Conservation (phyloP, 805 yeast genomes). For the Komagataella mondaviorum region DNA sequence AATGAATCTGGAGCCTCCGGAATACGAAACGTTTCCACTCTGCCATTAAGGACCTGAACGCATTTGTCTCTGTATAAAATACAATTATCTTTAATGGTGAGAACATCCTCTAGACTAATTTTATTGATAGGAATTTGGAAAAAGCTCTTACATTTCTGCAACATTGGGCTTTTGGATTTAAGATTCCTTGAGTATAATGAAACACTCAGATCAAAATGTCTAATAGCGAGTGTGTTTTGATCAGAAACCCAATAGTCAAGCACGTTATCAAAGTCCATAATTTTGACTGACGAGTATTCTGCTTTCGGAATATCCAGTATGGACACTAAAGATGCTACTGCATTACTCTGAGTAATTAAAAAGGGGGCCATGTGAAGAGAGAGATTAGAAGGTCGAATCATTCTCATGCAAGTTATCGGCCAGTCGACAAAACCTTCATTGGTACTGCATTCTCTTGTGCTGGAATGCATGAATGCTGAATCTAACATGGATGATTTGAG, state of each 20-base stretch:
- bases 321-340: background rate
- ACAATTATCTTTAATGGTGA: background rate
- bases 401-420: background rate
- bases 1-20: background rate
- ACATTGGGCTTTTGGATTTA: background rate
- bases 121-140: background rate
- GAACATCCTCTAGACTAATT: background rate
- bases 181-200: background rate
- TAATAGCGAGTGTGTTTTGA: background rate
- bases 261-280: background rate
- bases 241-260: background rate
- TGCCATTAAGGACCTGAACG: background rate
- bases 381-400: background rate
- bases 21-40: background rate
- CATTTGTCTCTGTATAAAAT: background rate
- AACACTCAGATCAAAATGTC: background rate
- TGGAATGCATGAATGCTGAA: background rate
- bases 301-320: background rate
- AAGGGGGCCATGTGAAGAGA: background rate
- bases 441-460: background rate
- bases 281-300: background rate
- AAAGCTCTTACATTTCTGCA: background rate
- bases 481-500: background rate
- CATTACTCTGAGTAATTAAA: background rate
- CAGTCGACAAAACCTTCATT: background rate